Evolutionary conservation across 106 monocot species (phyloP).

Genomic region (Vanilla planifolia): DNA sequence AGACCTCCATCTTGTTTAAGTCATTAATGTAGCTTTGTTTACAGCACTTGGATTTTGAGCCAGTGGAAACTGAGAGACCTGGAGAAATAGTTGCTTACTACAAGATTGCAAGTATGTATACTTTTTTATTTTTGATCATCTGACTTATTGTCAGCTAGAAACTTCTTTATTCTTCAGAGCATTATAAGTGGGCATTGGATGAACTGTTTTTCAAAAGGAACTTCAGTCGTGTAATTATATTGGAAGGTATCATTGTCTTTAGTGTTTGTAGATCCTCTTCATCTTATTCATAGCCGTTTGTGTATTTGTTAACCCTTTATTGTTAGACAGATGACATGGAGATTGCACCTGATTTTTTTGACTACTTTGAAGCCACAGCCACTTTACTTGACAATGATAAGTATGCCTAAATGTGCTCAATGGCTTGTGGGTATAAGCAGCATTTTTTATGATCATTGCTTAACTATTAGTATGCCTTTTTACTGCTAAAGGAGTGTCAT

Average conservation of each 20-base stretch:
- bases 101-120: slow-evolving; percentile 83
- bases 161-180: slow-evolving; percentile 36
- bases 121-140: slow-evolving; percentile 5
- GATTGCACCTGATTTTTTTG: slow-evolving; percentile 96
- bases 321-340: slow-evolving; percentile 91
- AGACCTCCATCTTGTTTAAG: no score
- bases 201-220: slow-evolving; percentile 68
- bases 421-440: no score
- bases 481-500: slow-evolving; percentile 61
- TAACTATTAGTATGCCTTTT: background rate
- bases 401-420: slow-evolving; percentile 25
- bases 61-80: slow-evolving; percentile 80
- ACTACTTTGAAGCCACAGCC: slow-evolving; percentile 88
- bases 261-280: background rate
- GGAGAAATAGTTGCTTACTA: slow-evolving; percentile 93
- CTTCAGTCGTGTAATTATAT: slow-evolving; percentile 77
- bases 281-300: slow-evolving; percentile 3
- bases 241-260: slow-evolving; percentile 60
- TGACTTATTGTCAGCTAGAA: slow-evolving; percentile 7
- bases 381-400: slow-evolving; percentile 71
- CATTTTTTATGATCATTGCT: background rate
- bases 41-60: slow-evolving; percentile 85
- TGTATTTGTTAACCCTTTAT: background rate
- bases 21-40: slow-evolving; percentile 17
- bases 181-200: slow-evolving; percentile 97